Percentiles rank a stretch among this genome's conserved stretches.
Conservation (phyloP, 768 basidiomycete genomes). For the Tricholoma furcatifolium region DNA sequence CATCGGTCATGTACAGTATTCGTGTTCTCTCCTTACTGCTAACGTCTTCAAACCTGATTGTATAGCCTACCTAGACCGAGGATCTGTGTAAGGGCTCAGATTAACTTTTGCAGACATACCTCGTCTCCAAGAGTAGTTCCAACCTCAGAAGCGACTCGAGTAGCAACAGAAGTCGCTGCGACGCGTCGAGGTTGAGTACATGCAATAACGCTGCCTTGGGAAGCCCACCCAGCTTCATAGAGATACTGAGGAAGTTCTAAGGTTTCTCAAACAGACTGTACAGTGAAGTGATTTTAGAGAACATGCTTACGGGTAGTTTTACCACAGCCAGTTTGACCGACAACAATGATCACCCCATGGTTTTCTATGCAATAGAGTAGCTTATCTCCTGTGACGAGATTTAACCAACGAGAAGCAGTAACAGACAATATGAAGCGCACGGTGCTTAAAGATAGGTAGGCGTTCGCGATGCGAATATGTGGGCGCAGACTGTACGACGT, state of each 20-base stretch:
- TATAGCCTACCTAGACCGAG: constrained; percentile 82
- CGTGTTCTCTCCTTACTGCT: constrained; percentile 81
- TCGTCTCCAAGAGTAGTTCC: constrained; percentile 88
- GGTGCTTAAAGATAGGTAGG: constrained; percentile 89
- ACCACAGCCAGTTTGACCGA: constrained; percentile 95
- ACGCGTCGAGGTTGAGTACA: constrained; percentile 94
- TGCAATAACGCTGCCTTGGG: constrained; percentile 78
- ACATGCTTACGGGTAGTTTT: constrained; percentile 88
- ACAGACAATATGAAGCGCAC: constrained; percentile 39
- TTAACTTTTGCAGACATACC: constrained; percentile 36
- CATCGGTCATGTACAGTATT: constrained; percentile 96
- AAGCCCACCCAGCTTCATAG: constrained; percentile 90
- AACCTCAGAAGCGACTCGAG: constrained; percentile 89
- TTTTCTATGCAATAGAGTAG: constrained; percentile 84
- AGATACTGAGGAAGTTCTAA: constrained; percentile 95
- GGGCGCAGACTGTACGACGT: constrained; percentile 65
- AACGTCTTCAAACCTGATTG: constrained; percentile 95
- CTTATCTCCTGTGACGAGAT: constrained; percentile 55
- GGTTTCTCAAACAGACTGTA: constrained; percentile 16
- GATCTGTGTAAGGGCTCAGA: constrained; percentile 21
- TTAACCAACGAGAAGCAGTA: neutral
- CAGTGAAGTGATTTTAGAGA: constrained; percentile 5
- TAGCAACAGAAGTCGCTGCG: constrained; percentile 92
- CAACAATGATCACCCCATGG: constrained; percentile 81
- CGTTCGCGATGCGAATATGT: constrained; percentile 66